A percentile compares a stretch with the other conserved stretches of the same genome.
These are phyloP conservation scores for Conticribra weissflogii DNA, from an alignment of 108 stramenopile species.

Conservation along the genomic window DNA sequence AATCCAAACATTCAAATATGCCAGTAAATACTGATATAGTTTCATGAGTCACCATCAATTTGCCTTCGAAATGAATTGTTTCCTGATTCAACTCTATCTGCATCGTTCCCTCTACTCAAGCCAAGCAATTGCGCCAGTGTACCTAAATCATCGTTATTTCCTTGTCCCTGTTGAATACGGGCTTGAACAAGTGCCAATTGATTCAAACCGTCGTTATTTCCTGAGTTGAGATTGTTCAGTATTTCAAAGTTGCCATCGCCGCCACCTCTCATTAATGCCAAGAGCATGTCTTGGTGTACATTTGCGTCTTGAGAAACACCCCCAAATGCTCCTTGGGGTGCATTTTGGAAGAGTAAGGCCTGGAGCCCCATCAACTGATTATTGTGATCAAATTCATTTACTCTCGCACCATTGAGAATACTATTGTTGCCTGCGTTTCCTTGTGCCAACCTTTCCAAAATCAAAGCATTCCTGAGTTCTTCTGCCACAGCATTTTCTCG, in stretches of 20 bases:
- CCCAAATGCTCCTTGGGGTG: neutral
- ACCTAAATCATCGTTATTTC: neutral
- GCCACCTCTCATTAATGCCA: neutral
- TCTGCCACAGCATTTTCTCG: neutral
- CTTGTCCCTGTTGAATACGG: neutral
- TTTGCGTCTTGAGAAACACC: neutral
- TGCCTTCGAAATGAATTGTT: neutral
- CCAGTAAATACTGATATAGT: no score
- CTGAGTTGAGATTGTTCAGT: neutral
- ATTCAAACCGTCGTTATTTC: neutral
- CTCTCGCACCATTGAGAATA: neutral
- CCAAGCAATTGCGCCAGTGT: neutral
- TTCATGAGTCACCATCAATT: neutral
- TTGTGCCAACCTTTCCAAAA: neutral
- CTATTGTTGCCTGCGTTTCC: neutral
- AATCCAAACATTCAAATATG: no score
- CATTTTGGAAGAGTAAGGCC: neutral
- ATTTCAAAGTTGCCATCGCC: no score
- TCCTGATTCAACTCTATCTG: conserved; percentile 1
- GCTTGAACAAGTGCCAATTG: neutral
- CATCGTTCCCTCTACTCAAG: neutral
- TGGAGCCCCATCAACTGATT: neutral
- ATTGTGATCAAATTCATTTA: neutral
- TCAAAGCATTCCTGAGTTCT: neutral
- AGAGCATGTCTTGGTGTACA: neutral